A percentile compares a stretch with the other conserved stretches of the same genome.
Conservation (phyloP, 2,329 filamentous ascomycete genomes). For the Mollisiaceae sp. region DNA sequence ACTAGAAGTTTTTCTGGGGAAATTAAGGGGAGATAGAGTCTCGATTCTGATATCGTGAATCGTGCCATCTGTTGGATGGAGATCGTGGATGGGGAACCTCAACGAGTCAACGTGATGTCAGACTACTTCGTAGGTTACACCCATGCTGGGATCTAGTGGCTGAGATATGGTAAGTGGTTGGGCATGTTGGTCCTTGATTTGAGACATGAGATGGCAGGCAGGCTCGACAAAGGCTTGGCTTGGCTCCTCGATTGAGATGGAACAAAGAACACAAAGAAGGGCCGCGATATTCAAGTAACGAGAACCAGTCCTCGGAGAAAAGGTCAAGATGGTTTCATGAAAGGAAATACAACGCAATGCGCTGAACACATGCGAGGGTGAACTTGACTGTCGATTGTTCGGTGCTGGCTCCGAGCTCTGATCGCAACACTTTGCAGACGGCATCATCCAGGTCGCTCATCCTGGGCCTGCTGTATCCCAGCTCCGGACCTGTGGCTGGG, state of each 20-base stretch:
- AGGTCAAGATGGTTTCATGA: background rate
- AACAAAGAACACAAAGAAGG: background rate
- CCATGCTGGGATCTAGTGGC: background rate
- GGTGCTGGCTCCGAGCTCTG: background rate
- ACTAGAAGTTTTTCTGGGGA: background rate
- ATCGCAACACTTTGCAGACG: background rate
- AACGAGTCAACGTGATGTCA: constrained; percentile 14
- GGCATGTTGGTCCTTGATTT: background rate
- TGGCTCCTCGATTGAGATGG: background rate
- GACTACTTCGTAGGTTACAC: background rate
- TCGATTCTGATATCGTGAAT: background rate
- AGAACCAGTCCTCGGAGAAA: background rate
- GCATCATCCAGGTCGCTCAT: background rate
- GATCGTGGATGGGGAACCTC: background rate
- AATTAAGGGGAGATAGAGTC: background rate
- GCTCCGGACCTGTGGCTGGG: constrained; percentile 21
- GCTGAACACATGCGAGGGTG: background rate
- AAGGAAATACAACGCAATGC: background rate
- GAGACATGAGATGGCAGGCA: background rate
- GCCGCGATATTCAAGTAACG: background rate
- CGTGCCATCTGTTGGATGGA: background rate
- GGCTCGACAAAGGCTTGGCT: background rate
- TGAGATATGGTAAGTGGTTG: background rate
- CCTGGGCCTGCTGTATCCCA: background rate
- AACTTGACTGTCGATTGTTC: background rate